Conservation (phyloP, 2,329 filamentous ascomycete species). For the Cladophialophora psammophila region DNA sequence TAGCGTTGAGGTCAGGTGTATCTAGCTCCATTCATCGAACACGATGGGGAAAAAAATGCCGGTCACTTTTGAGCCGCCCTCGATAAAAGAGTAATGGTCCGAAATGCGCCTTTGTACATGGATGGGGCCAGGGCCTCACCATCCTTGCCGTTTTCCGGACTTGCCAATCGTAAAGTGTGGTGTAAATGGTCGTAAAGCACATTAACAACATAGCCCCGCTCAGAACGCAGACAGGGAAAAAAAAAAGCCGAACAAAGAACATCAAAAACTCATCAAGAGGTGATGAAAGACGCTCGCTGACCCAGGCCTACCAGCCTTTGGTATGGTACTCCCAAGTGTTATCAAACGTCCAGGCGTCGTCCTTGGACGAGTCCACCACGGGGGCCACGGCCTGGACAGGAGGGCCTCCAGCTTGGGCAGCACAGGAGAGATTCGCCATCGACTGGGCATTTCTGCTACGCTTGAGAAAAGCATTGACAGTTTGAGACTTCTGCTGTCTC, state of each 20-base stretch:
- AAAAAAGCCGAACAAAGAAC: slow-evolving; percentile 24
- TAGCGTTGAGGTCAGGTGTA: slow-evolving; percentile 16
- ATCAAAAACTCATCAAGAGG: slow-evolving; percentile 10
- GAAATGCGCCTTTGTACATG: slow-evolving; percentile 20
- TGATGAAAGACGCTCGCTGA: not conserved
- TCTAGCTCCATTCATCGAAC: slow-evolving; percentile 12
- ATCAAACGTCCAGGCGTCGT: slow-evolving; percentile 82
- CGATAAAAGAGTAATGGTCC: slow-evolving; percentile 6
- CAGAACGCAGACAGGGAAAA: slow-evolving; percentile 32
- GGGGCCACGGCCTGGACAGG: slow-evolving; percentile 54
- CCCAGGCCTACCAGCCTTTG: slow-evolving; percentile 74
- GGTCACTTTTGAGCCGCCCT: slow-evolving; percentile 22
- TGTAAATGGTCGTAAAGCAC: slow-evolving; percentile 28
- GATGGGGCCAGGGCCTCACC: slow-evolving; percentile 20
- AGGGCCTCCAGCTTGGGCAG: slow-evolving; percentile 65
- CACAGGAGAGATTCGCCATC: slow-evolving; percentile 84
- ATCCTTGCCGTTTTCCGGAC: slow-evolving; percentile 17
- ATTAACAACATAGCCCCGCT: slow-evolving; percentile 33
- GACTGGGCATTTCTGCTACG: slow-evolving; percentile 90
- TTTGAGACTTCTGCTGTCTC: slow-evolving; percentile 90
- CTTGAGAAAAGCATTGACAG: slow-evolving; percentile 86
- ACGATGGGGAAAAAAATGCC: slow-evolving; percentile 1
- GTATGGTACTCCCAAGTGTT: slow-evolving; percentile 83
- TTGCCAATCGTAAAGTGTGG: slow-evolving; percentile 19
- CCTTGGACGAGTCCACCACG: slow-evolving; percentile 57